Conservation (phyloP, 805 yeast species). For the Cyberlindnera mrakii region DNA sequence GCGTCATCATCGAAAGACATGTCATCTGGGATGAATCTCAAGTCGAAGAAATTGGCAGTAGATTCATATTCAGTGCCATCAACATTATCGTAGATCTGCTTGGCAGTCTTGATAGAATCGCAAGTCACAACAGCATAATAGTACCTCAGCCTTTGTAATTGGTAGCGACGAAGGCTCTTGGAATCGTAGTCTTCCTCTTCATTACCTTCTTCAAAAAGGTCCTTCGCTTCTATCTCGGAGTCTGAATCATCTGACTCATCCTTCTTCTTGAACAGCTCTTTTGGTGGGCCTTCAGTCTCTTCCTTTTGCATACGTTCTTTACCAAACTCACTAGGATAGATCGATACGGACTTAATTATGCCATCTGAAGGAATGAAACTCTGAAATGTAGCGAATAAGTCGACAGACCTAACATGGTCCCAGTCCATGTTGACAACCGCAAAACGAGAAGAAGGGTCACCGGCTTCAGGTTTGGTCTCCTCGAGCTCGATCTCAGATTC, state of each 20-base stretch:
- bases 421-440: constrained; percentile 97
- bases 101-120: constrained; percentile 66
- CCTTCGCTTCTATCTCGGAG: constrained; percentile 57
- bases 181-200: constrained; percentile 82
- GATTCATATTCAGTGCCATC: constrained; percentile 96
- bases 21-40: constrained; percentile 88
- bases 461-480: constrained; percentile 68
- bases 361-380: constrained; percentile 81
- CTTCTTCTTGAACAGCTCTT: constrained; percentile 55
- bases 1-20: constrained; percentile 80
- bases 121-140: constrained; percentile 88
- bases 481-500: constrained; percentile 48
- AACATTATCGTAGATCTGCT: constrained; percentile 72
- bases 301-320: constrained; percentile 87
- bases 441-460: constrained; percentile 75
- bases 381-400: constrained; percentile 81
- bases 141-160: constrained; percentile 86
- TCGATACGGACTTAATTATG: constrained; percentile 55
- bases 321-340: constrained; percentile 89
- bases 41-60: constrained; percentile 89
- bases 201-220: constrained; percentile 71
- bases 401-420: constrained; percentile 89
- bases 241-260: constrained; percentile 43
- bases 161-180: constrained; percentile 80
- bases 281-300: constrained; percentile 89